A percentile compares a stretch with the other conserved stretches of the same genome.
Evolutionary conservation across 2,329 filamentous ascomycete species (phyloP).

Genomic region (Xylariaceae sp.): DNA sequence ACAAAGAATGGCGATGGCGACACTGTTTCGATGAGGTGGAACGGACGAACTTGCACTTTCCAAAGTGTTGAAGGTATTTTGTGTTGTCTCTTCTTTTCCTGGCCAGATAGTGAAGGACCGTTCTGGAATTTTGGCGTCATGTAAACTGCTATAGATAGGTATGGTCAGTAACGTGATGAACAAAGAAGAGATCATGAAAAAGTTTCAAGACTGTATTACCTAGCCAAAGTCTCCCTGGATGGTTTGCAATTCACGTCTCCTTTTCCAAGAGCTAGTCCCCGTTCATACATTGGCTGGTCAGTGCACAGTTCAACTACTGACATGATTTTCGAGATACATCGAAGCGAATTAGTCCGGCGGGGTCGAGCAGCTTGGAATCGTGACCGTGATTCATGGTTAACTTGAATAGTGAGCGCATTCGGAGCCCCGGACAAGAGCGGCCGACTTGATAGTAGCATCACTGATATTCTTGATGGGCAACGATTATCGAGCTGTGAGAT

Average conservation of each 20-base stretch:
- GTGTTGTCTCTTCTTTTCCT: neutral
- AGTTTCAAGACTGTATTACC: slow-evolving; percentile 1
- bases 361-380: neutral
- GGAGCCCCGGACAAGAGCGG: neutral
- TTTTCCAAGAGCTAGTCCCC: neutral
- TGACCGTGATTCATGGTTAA: neutral
- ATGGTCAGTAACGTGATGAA: too few relatives aligned
- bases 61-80: neutral
- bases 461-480: slow-evolving; percentile 2
- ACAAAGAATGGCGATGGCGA: slow-evolving; percentile 4
- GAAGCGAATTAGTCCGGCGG: neutral
- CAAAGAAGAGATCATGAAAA: neutral
- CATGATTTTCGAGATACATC: neutral
- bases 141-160: neutral
- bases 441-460: slow-evolving; percentile 6
- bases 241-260: neutral
- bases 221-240: too few relatives aligned
- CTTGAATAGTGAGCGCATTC: neutral
- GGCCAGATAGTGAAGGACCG: neutral
- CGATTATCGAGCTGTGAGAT: neutral
- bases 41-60: neutral
- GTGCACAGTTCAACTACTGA: neutral
- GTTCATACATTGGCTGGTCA: neutral
- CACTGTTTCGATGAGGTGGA: neutral
- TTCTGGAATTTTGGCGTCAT: neutral